Evolutionary conservation across 495 filamentous ascomycete genomes (phyloP), one percentile per base, ranked within the genome.

Genomic region (Hyaloscypha hepaticicola): DNA sequence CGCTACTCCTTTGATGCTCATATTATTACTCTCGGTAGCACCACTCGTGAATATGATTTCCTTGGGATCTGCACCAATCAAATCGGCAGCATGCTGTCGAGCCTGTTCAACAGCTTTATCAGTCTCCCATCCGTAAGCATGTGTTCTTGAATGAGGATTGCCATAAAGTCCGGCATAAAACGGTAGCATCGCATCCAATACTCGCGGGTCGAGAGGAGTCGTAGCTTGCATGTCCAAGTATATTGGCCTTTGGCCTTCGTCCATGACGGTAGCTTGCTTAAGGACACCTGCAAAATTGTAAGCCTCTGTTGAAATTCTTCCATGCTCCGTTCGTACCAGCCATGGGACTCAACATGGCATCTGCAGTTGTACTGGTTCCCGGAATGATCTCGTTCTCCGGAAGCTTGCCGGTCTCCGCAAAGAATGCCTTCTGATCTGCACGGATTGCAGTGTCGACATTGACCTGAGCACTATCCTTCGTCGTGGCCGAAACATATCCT

Each of bases 181-280:
- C 1, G 95, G 95, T 24, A 99, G 83, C 95, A 99, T 99, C 53
- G 93, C 91, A 72, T 99, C 95, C 12, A 99, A 82, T 41, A 98
- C 95, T 58, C 95, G 85, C 48, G 95, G 95, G 70, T 99, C 95
- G 8, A 91, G 84, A 11, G 95, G 95, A n/a, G 96, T 98, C 3
- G 95, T 99, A 19, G 95, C 94, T 78, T 99, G 95, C 91, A 96
- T 96, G 73, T 99, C 95, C 45, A 99, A 88, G 71, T 98, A 99
- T 70, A 99, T 97, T 19, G 95, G 95, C 34, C 95, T 85, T 58
- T 90, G 87, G 66, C 96, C 95, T 78, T 96, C 87, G 72, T 97
- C 95, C 90, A 98, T 90, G 61, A 96, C 80, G 28, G 90, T 91
- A 2, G 93, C 96, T 72, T 96, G 89, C 77, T 95, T 96, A 52